phyloP scores from a whole-genome alignment of 345 rosid species.

The Gossypium australe region DNA sequence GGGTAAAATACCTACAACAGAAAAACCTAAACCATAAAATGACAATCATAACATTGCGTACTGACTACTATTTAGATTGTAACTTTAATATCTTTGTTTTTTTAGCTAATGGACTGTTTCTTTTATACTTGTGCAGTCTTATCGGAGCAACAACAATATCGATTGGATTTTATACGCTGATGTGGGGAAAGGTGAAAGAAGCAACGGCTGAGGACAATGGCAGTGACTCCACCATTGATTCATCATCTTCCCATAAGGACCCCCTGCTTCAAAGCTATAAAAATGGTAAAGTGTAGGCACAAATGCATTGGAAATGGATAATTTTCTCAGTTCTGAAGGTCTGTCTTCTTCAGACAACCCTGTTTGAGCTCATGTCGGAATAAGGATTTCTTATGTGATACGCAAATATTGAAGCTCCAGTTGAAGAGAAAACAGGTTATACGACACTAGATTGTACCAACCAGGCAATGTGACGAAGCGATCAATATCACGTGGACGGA shows the following conservation, averaged over 20 bases:
- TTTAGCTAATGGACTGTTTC: background rate
- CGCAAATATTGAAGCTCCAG: no score
- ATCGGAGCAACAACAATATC: slow-evolving; percentile 72
- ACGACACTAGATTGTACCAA: background rate
- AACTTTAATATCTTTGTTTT: background rate
- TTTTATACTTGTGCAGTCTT: slow-evolving; percentile 31
- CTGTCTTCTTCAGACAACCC: background rate
- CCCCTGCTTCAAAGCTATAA: slow-evolving; percentile 57
- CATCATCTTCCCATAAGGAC: slow-evolving; percentile 30
- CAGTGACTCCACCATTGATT: slow-evolving; percentile 14
- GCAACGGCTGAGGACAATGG: slow-evolving; percentile 28
- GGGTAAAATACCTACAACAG: background rate
- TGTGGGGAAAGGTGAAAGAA: slow-evolving; percentile 89
- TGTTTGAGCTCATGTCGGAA: background rate
- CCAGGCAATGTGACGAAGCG: no score
- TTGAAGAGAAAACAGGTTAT: background rate
- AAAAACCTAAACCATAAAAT: background rate
- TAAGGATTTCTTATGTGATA: background rate
- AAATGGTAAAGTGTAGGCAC: slow-evolving; percentile 29
- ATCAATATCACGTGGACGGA: no score
- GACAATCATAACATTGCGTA: background rate
- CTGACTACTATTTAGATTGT: background rate
- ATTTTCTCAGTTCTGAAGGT: background rate
- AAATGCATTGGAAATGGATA: background rate
- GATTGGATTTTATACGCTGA: slow-evolving; percentile 67